phyloP scores from a whole-genome alignment of 2,329 filamentous ascomycete species.

The Tricladium varicosporioides region DNA sequence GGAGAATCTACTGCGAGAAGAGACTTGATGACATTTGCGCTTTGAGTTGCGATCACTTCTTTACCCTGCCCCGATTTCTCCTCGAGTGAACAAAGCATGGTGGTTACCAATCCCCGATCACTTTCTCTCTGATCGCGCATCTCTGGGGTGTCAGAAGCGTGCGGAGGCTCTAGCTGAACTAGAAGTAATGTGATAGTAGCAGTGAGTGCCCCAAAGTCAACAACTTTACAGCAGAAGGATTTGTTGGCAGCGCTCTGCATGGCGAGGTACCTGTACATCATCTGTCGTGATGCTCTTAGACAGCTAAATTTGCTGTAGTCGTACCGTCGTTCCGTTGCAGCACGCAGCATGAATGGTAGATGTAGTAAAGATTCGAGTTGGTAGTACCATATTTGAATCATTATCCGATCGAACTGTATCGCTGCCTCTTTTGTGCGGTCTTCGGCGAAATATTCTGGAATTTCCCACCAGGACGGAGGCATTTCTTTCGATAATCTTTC shows the following conservation, averaged over 20 bases:
- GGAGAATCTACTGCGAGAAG: slow-evolving; percentile 26
- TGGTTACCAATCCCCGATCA: slow-evolving; percentile 25
- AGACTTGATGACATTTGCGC: slow-evolving; percentile 30
- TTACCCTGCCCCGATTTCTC: slow-evolving; percentile 14
- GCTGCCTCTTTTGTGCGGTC: slow-evolving; percentile 12
- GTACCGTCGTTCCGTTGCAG: slow-evolving; percentile 30
- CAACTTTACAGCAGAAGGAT: slow-evolving; percentile 30
- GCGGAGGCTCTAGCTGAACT: slow-evolving; percentile 22
- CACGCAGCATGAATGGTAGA: slow-evolving; percentile 34
- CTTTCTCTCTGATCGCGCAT: slow-evolving; percentile 17
- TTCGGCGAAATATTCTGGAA: slow-evolving; percentile 20
- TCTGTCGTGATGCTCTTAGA: slow-evolving; percentile 29
- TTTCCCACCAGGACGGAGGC: slow-evolving; percentile 30
- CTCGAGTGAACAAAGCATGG: slow-evolving; percentile 25
- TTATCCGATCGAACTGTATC: slow-evolving; percentile 23
- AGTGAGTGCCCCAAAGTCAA: slow-evolving; percentile 33
- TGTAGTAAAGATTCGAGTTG: slow-evolving; percentile 30
- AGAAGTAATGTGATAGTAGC: slow-evolving; percentile 30
- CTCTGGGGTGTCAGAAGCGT: slow-evolving; percentile 13
- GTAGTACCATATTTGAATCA: slow-evolving; percentile 32
- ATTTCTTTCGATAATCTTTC: slow-evolving; percentile 28
- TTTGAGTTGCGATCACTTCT: slow-evolving; percentile 28
- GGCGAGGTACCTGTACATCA: slow-evolving; percentile 28
- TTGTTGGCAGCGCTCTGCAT: slow-evolving; percentile 18
- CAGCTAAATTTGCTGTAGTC: slow-evolving; percentile 34